Conservation (phyloP, 225 moss, liverwort and hornwort genomes). For the Sphagnum contortum region DNA sequence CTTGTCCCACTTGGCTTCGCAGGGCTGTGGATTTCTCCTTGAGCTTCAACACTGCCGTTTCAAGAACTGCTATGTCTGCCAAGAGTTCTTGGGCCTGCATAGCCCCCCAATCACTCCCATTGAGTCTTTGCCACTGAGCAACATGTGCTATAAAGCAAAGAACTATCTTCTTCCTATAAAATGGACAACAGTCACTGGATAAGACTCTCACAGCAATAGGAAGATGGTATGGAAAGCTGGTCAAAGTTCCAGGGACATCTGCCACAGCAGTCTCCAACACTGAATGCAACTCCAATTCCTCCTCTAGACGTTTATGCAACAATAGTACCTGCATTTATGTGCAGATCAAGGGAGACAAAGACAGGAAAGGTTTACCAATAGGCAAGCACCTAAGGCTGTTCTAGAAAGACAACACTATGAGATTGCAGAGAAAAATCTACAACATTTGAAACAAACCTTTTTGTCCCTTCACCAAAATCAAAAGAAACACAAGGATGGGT, state of each 20-base stretch:
- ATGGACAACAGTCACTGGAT: not conserved
- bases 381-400: no score
- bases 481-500: no score
- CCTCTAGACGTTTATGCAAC: slow-evolving; percentile 64
- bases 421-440: no score
- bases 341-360: not conserved
- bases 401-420: no score
- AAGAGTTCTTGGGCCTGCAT: slow-evolving; percentile 63
- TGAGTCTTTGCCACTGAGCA: not conserved
- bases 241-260: slow-evolving; percentile 28
- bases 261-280: slow-evolving; percentile 51
- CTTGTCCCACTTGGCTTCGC: slow-evolving; percentile 45
- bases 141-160: not conserved
- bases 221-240: slow-evolving; percentile 46
- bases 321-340: slow-evolving; percentile 43
- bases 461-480: no score
- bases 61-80: slow-evolving; percentile 57
- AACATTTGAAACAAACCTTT: no score
- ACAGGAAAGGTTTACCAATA: no score
- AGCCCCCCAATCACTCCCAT: not conserved
- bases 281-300: slow-evolving; percentile 60
- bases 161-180: not conserved
- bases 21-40: slow-evolving; percentile 52
- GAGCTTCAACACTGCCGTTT: slow-evolving; percentile 59
- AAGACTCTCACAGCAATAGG: slow-evolving; percentile 45